Evolutionary conservation across 2,329 filamentous ascomycete genomes (phyloP), one percentile per base, ranked within the genome.

Genomic region (Tolypocladium amazonense): DNA sequence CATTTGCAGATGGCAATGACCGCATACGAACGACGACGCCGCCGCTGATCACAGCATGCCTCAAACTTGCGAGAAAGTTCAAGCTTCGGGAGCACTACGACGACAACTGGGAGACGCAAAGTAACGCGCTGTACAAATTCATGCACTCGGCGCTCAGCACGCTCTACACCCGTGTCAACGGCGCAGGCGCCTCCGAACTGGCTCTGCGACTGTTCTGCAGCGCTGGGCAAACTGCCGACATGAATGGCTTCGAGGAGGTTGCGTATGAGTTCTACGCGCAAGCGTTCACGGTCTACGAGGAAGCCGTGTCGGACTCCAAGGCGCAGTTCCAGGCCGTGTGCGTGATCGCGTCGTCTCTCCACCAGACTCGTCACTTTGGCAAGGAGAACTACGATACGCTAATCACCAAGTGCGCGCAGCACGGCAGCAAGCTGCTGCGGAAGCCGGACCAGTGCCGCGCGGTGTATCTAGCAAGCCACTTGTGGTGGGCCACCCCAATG

Each of bases 321-420:
- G 93, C 92, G 18, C 94, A 99, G 72, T 99, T 97, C 79, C 94
- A 99, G 76, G 93, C 94, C 1, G 94, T 99, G 0, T 97, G 92
- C 67, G 88, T 97, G 45, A 92, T 99, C 68, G 91, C 93, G 2
- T 90, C 89, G 60, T 91, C 90, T 6, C 79, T 99, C 60, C 92
- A 97, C 70, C 88, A 91, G 64, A 93, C 91, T 15, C 83, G 93
- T 61, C 88, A 93, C 69, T 99, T 99, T 72, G 88, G 90, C 63
- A 92, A 93, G 72, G 94, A 99, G 75, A 99, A 97, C 71, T 99
- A 97, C 74, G 95, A 99, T 73, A 99, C 94, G 0, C 80, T 99
- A 39, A 99, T 99, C 70, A 99, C 94, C 12, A 99, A 99, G 76
- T 95, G 92, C 65, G 93, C 95, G 3, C 82, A 97, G 66, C 95